These are phyloP conservation scores for Ceratobasidium sp. DNA, from an alignment of 1,284 basidiomycete species.

Conservation along the genomic window DNA sequence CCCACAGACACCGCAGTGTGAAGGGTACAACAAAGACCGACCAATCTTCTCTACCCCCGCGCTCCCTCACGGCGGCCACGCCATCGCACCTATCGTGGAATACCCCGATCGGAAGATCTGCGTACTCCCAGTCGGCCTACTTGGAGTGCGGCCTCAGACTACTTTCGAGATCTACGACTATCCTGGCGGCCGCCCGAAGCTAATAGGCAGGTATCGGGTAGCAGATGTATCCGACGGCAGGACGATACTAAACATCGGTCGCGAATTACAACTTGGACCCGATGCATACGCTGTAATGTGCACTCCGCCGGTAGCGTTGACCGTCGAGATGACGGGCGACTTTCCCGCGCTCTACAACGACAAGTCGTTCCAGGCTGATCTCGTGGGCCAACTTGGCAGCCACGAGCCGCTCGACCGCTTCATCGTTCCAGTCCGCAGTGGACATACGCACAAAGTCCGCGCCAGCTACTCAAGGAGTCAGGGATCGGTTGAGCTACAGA, in stretches of 20 bases:
- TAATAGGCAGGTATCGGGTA: not conserved
- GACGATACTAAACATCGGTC: not conserved
- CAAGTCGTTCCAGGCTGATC: slow-evolving; percentile 3
- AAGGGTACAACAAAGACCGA: slow-evolving; percentile 20
- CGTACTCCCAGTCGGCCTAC: slow-evolving; percentile 7
- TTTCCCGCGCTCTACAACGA: slow-evolving; percentile 7
- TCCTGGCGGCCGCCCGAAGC: not conserved
- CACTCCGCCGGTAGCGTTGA: slow-evolving; percentile 11
- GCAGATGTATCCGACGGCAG: not conserved
- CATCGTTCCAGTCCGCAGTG: too few species aligned
- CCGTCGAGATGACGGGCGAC: slow-evolving; percentile 1
- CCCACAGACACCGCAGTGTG: slow-evolving; percentile 24
- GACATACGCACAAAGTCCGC: too few species aligned
- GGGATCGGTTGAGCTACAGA: too few species aligned
- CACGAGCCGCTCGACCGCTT: too few species aligned
- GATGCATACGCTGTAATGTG: slow-evolving; percentile 34
- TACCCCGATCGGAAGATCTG: not conserved
- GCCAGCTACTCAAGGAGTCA: too few species aligned
- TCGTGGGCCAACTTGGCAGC: not conserved
- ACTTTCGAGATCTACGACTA: slow-evolving; percentile 37
- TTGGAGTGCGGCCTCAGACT: slow-evolving; percentile 10
- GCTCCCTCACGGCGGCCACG: slow-evolving; percentile 12
- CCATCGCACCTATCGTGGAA: slow-evolving; percentile 18
- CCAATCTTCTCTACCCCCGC: slow-evolving; percentile 22
- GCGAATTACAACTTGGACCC: not conserved